A percentile compares a stretch with the other conserved stretches of the same genome.
Conservation (phyloP, 208 protist species). For the Trypanosoma brucei region DNA sequence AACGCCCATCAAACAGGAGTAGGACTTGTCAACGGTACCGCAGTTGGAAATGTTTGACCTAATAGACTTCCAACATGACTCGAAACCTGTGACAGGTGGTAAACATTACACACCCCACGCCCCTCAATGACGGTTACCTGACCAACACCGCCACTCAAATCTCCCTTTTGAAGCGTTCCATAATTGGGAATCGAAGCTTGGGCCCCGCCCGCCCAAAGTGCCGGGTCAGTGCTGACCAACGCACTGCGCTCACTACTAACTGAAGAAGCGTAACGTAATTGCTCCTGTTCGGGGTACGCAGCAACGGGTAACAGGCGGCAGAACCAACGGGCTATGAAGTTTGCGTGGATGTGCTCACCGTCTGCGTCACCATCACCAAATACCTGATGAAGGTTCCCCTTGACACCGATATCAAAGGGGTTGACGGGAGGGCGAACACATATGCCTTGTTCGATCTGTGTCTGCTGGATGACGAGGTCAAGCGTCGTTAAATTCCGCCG, state of each 20-base stretch:
- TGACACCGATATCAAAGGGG: constrained; percentile 78
- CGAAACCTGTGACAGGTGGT: neutral
- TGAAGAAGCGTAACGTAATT: constrained; percentile 11
- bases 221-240: no score
- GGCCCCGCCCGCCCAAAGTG: neutral
- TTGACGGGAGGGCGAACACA: constrained; percentile 37
- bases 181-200: constrained; percentile 11
- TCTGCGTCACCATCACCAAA: constrained; percentile 78
- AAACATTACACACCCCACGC: neutral
- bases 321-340: constrained; percentile 63
- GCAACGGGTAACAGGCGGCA: constrained; percentile 64
- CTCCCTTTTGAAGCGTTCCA: constrained; percentile 4
- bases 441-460: constrained; percentile 21
- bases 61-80: constrained; percentile 1
- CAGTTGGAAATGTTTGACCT: constrained; percentile 4
- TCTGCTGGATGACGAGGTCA: constrained; percentile 76
- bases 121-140: neutral
- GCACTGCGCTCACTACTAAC: neutral
- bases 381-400: constrained; percentile 70
- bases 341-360: constrained; percentile 34
- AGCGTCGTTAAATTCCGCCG: constrained; percentile 85
- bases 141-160: neutral
- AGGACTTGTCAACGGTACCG: neutral
- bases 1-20: neutral
- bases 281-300: constrained; percentile 47